Conservation (phyloP, 2,329 filamentous ascomycete genomes). For the Myriosclerotinia curreyana region DNA sequence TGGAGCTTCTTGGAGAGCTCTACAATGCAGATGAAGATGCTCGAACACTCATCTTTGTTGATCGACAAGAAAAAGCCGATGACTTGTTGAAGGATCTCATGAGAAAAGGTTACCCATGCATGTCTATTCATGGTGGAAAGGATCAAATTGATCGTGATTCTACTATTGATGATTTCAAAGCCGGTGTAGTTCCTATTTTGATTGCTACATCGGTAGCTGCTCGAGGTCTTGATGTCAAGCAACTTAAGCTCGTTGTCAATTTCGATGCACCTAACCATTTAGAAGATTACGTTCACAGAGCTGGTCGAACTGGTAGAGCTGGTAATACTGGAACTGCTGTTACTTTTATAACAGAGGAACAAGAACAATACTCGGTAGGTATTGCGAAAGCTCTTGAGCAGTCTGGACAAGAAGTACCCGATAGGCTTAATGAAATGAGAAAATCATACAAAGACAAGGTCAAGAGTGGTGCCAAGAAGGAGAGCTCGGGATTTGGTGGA, state of each 20-base stretch:
- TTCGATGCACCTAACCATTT: constrained; percentile 91
- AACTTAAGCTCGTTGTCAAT: constrained; percentile 93
- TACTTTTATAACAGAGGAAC: constrained; percentile 87
- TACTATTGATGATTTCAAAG: constrained; percentile 90
- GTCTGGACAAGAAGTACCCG: constrained; percentile 80
- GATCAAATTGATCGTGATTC: constrained; percentile 92
- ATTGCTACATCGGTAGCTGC: constrained; percentile 95
- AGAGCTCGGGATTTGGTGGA: constrained; percentile 86
- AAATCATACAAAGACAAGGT: constrained; percentile 83
- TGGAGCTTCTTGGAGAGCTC: constrained; percentile 83
- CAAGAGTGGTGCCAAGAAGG: constrained; percentile 87
- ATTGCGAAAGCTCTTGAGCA: constrained; percentile 81
- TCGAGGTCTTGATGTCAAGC: constrained; percentile 91
- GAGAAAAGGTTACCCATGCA: constrained; percentile 83
- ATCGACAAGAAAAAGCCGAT: constrained; percentile 87
- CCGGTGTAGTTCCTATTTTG: constrained; percentile 81
- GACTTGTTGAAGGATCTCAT: constrained; percentile 73
- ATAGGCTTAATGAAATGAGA: constrained; percentile 61
- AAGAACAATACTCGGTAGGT: constrained; percentile 89
- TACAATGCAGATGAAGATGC: constrained; percentile 87
- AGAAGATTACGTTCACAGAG: constrained; percentile 95
- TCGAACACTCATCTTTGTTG: constrained; percentile 85
- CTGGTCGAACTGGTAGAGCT: constrained; percentile 88
- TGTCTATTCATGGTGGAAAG: constrained; percentile 91
- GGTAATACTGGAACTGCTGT: constrained; percentile 94